These are phyloP conservation scores for Eragrostis tef DNA, from an alignment of 202 grass and related monocot species.

Conservation along the genomic window DNA sequence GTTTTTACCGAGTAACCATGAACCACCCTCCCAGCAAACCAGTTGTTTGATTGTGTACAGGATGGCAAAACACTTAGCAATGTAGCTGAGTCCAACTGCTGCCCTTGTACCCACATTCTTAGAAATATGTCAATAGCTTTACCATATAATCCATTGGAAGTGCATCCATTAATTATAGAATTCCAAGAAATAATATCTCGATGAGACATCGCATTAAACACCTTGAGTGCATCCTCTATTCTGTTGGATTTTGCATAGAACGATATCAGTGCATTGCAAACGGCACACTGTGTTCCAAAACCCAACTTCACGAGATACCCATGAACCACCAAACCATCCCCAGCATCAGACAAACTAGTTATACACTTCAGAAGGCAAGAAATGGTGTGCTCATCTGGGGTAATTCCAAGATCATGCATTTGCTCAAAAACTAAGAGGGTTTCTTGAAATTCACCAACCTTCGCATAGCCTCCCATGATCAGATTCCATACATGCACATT, in stretches of 20 bases:
- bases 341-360: constrained; percentile 47
- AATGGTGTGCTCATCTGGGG: constrained; percentile 63
- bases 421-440: constrained; percentile 70
- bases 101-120: constrained; percentile 60
- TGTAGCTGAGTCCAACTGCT: constrained; percentile 65
- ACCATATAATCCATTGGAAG: constrained; percentile 58
- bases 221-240: constrained; percentile 52
- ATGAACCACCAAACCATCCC: constrained; percentile 61
- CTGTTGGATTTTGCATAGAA: constrained; percentile 69
- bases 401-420: constrained; percentile 56
- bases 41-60: constrained; percentile 52
- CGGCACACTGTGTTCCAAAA: constrained; percentile 62
- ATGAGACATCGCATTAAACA: constrained; percentile 71
- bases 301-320: constrained; percentile 67
- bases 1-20: constrained; percentile 72
- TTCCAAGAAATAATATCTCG: constrained; percentile 85
- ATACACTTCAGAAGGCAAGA: constrained; percentile 75
- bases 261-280: constrained; percentile 67
- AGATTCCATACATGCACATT: constrained; percentile 68
- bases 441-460: constrained; percentile 57
- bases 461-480: constrained; percentile 67
- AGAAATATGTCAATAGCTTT: constrained; percentile 56
- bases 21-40: constrained; percentile 58
- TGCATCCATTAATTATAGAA: constrained; percentile 64
- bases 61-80: constrained; percentile 69